These are phyloP conservation scores for Mycocalia duriaeana DNA, from an alignment of 1,284 basidiomycete species.

Conservation along the genomic window DNA sequence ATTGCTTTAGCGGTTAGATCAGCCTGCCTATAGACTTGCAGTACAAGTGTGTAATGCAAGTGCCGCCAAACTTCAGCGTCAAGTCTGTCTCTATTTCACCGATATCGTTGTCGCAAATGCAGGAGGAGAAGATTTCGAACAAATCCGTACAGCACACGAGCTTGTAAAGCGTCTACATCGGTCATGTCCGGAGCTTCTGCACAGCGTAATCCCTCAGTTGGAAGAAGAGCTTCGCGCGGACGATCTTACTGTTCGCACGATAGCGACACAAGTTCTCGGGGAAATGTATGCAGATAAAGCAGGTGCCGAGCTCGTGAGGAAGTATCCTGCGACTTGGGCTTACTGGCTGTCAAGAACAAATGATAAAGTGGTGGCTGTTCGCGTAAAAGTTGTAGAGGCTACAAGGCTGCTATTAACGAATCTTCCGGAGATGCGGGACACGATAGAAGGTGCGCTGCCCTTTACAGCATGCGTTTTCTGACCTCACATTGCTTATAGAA, in stretches of 20 bases:
- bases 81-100: conserved; percentile 88
- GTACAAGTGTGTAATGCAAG: conserved; percentile 83
- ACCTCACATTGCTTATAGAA: conserved; percentile 35
- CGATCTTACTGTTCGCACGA: conserved; percentile 65
- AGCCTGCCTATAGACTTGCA: conserved; percentile 81
- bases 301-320: conserved; percentile 68
- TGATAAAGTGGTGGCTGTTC: conserved; percentile 71
- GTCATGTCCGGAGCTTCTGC: conserved; percentile 76
- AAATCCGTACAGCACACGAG: conserved; percentile 74
- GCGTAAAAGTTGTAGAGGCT: conserved; percentile 78
- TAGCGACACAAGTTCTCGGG: conserved; percentile 83
- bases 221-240: conserved; percentile 87
- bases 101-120: conserved; percentile 70
- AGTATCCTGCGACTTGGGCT: conserved; percentile 83
- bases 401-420: conserved; percentile 59
- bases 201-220: conserved; percentile 89
- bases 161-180: conserved; percentile 84
- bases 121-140: conserved; percentile 43
- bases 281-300: conserved; percentile 84
- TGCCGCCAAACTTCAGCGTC: conserved; percentile 83
- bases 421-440: conserved; percentile 64
- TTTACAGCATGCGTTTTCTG: background rate
- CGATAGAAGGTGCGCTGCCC: conserved; percentile 68
- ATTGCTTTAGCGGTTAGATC: conserved; percentile 54
- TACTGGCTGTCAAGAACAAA: conserved; percentile 79